These are phyloP conservation scores for Auriscalpium vulgare DNA, from an alignment of 768 basidiomycete species.

Conservation along the genomic window DNA sequence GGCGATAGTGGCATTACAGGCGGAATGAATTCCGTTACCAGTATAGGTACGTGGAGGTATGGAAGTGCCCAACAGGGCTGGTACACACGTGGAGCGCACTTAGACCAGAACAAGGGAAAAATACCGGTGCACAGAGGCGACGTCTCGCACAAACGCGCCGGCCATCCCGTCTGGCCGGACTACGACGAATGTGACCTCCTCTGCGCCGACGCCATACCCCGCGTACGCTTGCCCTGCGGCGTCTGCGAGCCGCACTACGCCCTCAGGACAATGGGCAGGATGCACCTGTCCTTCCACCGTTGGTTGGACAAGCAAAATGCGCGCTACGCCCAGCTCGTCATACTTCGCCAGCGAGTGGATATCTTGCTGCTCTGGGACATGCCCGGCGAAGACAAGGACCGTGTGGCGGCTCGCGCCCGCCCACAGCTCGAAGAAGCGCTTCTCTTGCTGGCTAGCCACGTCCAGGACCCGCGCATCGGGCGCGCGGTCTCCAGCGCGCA, in stretches of 20 bases:
- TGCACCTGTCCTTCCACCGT: not conserved
- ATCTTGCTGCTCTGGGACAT: not conserved
- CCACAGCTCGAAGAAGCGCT: slow-evolving; percentile 23
- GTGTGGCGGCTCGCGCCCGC: slow-evolving; percentile 20
- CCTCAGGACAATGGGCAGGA: not conserved
- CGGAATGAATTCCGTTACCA: too few species aligned
- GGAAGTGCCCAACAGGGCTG: too few species aligned
- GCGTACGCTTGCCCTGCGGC: slow-evolving; percentile 5
- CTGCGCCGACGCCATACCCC: slow-evolving; percentile 3
- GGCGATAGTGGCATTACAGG: too few species aligned
- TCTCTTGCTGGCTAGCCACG: not conserved
- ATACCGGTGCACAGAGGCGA: not conserved
- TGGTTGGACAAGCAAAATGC: not conserved
- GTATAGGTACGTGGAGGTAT: too few species aligned
- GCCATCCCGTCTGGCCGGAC: slow-evolving; percentile 9
- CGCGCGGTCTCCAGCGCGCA: slow-evolving; percentile 38
- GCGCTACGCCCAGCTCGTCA: not conserved
- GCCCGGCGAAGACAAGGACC: slow-evolving; percentile 22
- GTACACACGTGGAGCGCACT: too few species aligned
- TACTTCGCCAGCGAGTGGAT: not conserved
- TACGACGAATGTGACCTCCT: not conserved
- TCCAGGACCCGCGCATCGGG: slow-evolving; percentile 33
- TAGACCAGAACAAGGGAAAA: too few species aligned
- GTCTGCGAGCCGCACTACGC: not conserved
- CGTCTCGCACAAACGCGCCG: slow-evolving; percentile 1